Base-by-base conservation (phyloP, 305 asterid genomes). In the Andrographis paniculata region DNA sequence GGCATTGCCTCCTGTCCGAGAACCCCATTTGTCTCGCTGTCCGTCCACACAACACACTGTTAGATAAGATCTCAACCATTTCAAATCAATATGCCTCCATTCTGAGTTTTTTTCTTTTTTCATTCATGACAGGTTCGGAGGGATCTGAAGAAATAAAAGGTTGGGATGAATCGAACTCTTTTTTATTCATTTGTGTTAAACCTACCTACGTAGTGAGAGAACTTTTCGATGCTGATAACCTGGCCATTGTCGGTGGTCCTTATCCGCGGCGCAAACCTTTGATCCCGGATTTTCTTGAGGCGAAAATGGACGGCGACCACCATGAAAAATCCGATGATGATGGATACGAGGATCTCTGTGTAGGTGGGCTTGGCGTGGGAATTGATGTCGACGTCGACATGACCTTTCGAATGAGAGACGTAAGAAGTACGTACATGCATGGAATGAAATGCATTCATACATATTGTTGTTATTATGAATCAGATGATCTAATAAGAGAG, bases 1-100 rank as follows among this genome's bases (percentile, higher is more conserved):
- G 96, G 46, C 96, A 91, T 51, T 80, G 69, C 60, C 65, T 75
- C 65, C 67, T 78, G 43, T 91, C 93, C 15, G 61, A 53, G 63
- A 91, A 86, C 56, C 95, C 96, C 84, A 91, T 80, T 39, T 86
- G 96, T 51, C 99, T 73, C 5, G 95, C 99, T 91, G 94, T 80
- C 68, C 49, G 23, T 28, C 31, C 20, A 40, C 53, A 36, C 38
- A 33, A 11, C 58, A 44, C 55, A 50, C 40, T 15, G 8, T 2
- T 15, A 18, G 6, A 18, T 9, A 50, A 23, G 33, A 11, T 17
- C 11, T 7, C 2, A 7, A 22, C 5, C 4, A 20, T 6, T 0
- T 10, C 6, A 10, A 5, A 24, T 5, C 45, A 1, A 4, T 15
- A 6, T 41, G 7, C 2, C 38, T 6, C 4, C 38, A 9, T 7